A percentile compares a stretch with the other conserved stretches of the same genome.
phyloP scores from a whole-genome alignment of 108 stramenopile species.

The Chaetoceros muelleri region DNA sequence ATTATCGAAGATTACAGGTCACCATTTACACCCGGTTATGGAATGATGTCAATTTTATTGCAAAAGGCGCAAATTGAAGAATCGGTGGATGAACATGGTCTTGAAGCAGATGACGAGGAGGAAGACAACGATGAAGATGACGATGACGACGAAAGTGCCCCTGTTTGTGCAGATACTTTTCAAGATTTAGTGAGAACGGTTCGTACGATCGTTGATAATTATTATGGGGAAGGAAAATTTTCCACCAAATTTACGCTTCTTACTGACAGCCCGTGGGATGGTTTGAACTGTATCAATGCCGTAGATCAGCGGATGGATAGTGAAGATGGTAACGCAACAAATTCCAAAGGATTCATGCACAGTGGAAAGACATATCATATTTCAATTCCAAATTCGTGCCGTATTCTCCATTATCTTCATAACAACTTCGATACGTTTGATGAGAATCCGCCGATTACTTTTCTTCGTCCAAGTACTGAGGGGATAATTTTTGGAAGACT shows the following conservation, averaged over 20 bases:
- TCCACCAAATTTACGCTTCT: slow-evolving; percentile 40
- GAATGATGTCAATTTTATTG: slow-evolving; percentile 43
- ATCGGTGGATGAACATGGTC: slow-evolving; percentile 18
- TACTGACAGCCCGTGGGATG: slow-evolving; percentile 63
- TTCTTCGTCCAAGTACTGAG: slow-evolving; percentile 5
- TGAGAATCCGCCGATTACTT: not conserved
- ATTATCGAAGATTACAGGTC: slow-evolving; percentile 28
- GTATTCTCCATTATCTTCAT: not conserved
- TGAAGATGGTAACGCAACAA: slow-evolving; percentile 16
- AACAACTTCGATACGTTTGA: not conserved
- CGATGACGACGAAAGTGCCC: slow-evolving; percentile 42
- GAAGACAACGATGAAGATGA: slow-evolving; percentile 57
- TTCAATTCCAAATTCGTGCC: not conserved
- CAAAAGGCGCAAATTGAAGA: slow-evolving; percentile 33
- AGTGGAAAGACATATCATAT: not conserved
- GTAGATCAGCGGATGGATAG: slow-evolving; percentile 5
- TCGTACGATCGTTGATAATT: slow-evolving; percentile 11
- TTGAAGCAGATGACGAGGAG: slow-evolving; percentile 32
- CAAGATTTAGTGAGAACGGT: slow-evolving; percentile 64
- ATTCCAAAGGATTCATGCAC: slow-evolving; percentile 5
- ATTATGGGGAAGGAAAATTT: slow-evolving; percentile 8
- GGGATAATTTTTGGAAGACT: slow-evolving; percentile 75
- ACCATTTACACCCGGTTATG: slow-evolving; percentile 57
- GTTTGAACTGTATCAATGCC: slow-evolving; percentile 9
- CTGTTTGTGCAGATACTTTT: slow-evolving; percentile 58